These are phyloP conservation scores for Discostella stelligera DNA, from an alignment of 352 stramenopile genomes.

Conservation along the genomic window DNA sequence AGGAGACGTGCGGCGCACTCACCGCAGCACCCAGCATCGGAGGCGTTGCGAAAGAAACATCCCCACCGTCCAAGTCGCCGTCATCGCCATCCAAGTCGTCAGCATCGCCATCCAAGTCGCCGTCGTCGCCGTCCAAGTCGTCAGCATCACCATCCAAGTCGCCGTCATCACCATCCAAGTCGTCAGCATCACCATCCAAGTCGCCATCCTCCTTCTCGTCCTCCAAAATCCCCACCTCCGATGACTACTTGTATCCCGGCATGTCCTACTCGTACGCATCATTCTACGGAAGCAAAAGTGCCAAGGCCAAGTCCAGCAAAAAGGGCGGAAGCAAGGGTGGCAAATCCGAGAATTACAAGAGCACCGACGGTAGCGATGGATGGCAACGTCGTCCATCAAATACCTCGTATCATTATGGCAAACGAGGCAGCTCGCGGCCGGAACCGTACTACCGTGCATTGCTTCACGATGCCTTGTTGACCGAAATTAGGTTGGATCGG, in stretches of 20 bases:
- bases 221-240: neutral
- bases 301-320: neutral
- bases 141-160: neutral
- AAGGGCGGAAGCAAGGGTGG: neutral
- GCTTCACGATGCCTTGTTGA: neutral
- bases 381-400: neutral
- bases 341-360: neutral
- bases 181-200: neutral
- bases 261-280: neutral
- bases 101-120: neutral
- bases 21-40: neutral
- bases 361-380: conserved; percentile 1
- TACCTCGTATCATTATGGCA: neutral
- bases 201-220: neutral
- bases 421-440: neutral
- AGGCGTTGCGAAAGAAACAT: neutral
- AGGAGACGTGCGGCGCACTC: conserved; percentile 8
- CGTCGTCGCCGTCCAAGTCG: neutral
- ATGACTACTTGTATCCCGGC: neutral
- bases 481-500: neutral
- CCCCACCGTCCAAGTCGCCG: neutral
- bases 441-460: neutral
- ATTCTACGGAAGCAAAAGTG: neutral
- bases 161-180: neutral
- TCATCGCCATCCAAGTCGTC: neutral